Percentiles rank a stretch among this genome's conserved stretches.
Conservation (phyloP, 176 grass and related monocot species). For the Oryza rufipogon region DNA sequence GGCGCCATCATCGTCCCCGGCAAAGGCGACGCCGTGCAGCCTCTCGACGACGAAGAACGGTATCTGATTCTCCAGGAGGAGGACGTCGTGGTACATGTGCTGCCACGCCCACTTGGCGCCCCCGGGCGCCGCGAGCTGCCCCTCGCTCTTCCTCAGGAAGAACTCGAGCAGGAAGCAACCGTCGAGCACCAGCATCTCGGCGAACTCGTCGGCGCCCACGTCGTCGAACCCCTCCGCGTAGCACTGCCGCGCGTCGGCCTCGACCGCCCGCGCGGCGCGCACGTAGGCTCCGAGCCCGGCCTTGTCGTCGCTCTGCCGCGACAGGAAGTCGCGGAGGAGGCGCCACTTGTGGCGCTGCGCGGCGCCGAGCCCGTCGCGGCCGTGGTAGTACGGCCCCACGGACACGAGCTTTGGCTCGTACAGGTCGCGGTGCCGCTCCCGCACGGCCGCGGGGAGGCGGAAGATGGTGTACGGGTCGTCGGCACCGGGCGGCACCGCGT, state of each 20-base stretch:
- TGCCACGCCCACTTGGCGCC: slow-evolving; percentile 62
- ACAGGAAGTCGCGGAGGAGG: slow-evolving; percentile 49
- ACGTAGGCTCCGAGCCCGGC: slow-evolving; percentile 38
- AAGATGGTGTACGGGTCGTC: slow-evolving; percentile 54
- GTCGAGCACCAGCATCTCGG: slow-evolving; percentile 59
- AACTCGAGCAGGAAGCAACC: slow-evolving; percentile 63
- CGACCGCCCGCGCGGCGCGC: slow-evolving; percentile 36
- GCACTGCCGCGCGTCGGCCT: slow-evolving; percentile 49
- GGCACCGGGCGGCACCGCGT: slow-evolving; percentile 25
- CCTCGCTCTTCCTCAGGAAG: slow-evolving; percentile 50
- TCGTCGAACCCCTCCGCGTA: slow-evolving; percentile 49
- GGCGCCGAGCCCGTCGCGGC: slow-evolving; percentile 32
- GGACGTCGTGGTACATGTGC: slow-evolving; percentile 57
- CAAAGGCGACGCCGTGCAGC: slow-evolving; percentile 47
- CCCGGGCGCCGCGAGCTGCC: slow-evolving; percentile 44
- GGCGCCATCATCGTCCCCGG: background rate
- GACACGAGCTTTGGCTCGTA: slow-evolving; percentile 55
- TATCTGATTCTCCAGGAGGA: slow-evolving; percentile 56
- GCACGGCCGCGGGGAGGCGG: slow-evolving; percentile 54
- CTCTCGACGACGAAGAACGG: slow-evolving; percentile 59
- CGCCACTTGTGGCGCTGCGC: slow-evolving; percentile 62
- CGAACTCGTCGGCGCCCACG: slow-evolving; percentile 37
- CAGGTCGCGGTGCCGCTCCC: slow-evolving; percentile 55
- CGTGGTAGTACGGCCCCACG: slow-evolving; percentile 52
- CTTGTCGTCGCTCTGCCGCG: background rate